These are phyloP conservation scores for Nannochloropsis salina DNA, from an alignment of 108 stramenopile genomes.

Conservation along the genomic window DNA sequence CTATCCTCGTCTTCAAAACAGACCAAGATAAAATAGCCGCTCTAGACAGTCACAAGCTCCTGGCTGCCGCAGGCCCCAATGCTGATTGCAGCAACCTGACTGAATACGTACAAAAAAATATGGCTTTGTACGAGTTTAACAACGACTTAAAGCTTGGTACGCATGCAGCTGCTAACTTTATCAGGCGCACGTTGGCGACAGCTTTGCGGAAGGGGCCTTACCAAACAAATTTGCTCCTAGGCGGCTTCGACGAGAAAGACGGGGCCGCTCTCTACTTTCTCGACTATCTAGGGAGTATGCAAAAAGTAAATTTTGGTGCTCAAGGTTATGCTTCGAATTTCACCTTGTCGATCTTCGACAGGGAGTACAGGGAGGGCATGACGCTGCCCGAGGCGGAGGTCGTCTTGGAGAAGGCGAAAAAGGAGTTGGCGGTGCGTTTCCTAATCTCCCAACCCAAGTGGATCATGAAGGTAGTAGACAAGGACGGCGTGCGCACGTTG, in stretches of 20 bases:
- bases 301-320: slow-evolving; percentile 58
- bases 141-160: slow-evolving; percentile 81
- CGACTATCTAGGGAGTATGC: slow-evolving; percentile 83
- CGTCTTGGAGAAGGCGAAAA: slow-evolving; percentile 75
- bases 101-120: slow-evolving; percentile 88
- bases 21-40: slow-evolving; percentile 39
- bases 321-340: slow-evolving; percentile 89
- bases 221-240: slow-evolving; percentile 88
- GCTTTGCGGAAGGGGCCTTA: slow-evolving; percentile 91
- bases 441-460: slow-evolving; percentile 86
- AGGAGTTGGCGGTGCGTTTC: slow-evolving; percentile 78
- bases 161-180: slow-evolving; percentile 86
- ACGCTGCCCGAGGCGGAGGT: slow-evolving; percentile 69
- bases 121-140: slow-evolving; percentile 87
- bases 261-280: slow-evolving; percentile 70
- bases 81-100: slow-evolving; percentile 60
- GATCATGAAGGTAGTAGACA: slow-evolving; percentile 85
- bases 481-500: slow-evolving; percentile 59
- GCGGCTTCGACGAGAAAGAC: slow-evolving; percentile 69
- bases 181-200: slow-evolving; percentile 73
- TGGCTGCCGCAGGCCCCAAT: slow-evolving; percentile 44
- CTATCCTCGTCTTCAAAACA: slow-evolving; percentile 46
- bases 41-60: slow-evolving; percentile 33
- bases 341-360: slow-evolving; percentile 85
- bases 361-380: slow-evolving; percentile 74